Evolutionary conservation across 2,329 filamentous ascomycete genomes (phyloP).

Genomic region (Hypoxylon sp.): DNA sequence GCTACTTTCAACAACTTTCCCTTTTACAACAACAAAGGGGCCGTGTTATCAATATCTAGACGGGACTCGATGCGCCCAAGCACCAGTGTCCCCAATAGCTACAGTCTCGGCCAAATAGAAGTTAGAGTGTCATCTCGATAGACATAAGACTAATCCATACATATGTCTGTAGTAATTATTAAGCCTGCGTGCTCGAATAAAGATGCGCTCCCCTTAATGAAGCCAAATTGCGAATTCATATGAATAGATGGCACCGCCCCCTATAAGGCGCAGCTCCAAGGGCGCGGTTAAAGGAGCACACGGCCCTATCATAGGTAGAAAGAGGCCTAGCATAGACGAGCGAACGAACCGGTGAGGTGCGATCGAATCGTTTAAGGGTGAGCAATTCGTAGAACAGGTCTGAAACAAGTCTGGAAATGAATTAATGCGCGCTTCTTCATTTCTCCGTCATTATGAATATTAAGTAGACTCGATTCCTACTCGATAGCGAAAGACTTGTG

Average conservation of each 20-base stretch:
- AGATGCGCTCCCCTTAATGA: slow-evolving; percentile 46
- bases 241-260: slow-evolving; percentile 44
- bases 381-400: slow-evolving; percentile 26
- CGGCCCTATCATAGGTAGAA: slow-evolving; percentile 32
- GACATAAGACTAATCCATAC: slow-evolving; percentile 24
- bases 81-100: slow-evolving; percentile 15
- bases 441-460: slow-evolving; percentile 18
- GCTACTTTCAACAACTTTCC: slow-evolving; percentile 41
- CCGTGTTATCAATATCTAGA: slow-evolving; percentile 1
- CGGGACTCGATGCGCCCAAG: slow-evolving; percentile 19
- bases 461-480: slow-evolving; percentile 1
- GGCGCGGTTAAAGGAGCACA: slow-evolving; percentile 38
- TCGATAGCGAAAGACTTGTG: neutral
- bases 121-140: slow-evolving; percentile 18
- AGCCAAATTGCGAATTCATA: slow-evolving; percentile 50
- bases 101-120: slow-evolving; percentile 30
- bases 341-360: slow-evolving; percentile 34
- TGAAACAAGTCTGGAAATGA: slow-evolving; percentile 18
- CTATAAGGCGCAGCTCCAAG: slow-evolving; percentile 25
- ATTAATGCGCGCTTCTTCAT: slow-evolving; percentile 5
- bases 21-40: slow-evolving; percentile 48
- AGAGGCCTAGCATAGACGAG: slow-evolving; percentile 22
- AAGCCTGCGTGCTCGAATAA: slow-evolving; percentile 34
- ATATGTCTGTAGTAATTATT: slow-evolving; percentile 25
- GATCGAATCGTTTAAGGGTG: slow-evolving; percentile 39